phyloP scores from a whole-genome alignment of 1,284 basidiomycete genomes.

The Schizophyllum amplum region DNA sequence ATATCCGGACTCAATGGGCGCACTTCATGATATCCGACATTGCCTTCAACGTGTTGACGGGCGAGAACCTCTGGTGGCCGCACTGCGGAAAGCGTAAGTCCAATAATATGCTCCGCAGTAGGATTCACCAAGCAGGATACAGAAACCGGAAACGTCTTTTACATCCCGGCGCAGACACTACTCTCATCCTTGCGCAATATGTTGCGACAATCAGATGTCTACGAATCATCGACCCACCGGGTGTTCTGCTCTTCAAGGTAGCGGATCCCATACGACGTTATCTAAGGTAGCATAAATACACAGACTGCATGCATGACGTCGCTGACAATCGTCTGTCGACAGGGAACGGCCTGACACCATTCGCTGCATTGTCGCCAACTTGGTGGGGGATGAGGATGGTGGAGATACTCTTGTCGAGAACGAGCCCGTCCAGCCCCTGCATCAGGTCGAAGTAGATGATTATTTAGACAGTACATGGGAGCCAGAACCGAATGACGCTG shows the following conservation, averaged over 20 bases:
- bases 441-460: constrained; percentile 71
- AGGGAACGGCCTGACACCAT: constrained; percentile 88
- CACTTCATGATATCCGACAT: constrained; percentile 84
- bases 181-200: constrained; percentile 87
- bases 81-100: constrained; percentile 63
- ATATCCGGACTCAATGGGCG: constrained; percentile 82
- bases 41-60: constrained; percentile 68
- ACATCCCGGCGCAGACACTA: constrained; percentile 94
- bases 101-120: not conserved
- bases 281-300: no score
- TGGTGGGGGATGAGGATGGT: constrained; percentile 81
- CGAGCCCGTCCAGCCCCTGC: constrained; percentile 67
- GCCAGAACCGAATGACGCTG: constrained; percentile 90
- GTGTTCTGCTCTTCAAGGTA: constrained; percentile 87
- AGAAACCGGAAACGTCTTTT: constrained; percentile 84
- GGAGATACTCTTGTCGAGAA: constrained; percentile 75
- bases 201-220: constrained; percentile 92
- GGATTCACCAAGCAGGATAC: not conserved
- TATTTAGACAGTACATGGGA: constrained; percentile 87
- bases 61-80: constrained; percentile 59
- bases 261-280: constrained; percentile 87
- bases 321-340: no score
- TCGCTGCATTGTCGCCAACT: constrained; percentile 82
- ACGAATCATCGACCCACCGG: constrained; percentile 85
- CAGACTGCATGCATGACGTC: no score